Base-by-base conservation (phyloP, 345 rosid genomes). In the Salix viminalis region DNA sequence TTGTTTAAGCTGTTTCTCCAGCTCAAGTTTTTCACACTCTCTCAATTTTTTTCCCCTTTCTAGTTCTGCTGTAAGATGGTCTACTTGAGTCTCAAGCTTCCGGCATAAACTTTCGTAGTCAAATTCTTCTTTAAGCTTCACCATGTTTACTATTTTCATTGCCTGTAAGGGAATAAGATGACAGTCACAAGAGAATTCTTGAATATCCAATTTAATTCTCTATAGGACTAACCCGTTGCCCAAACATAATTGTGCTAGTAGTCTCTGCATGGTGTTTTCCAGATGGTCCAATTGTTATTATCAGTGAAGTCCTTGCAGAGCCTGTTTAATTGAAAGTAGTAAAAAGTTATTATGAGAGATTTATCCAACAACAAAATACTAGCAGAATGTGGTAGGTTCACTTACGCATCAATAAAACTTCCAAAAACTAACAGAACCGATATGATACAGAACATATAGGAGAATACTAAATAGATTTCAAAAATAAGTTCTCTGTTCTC, bases 31-130 rank as follows among this genome's bases (percentile, higher is more conserved):
- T 66, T 89, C 95, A 67, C 44, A 83, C 37, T 85, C 89, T 84
- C 93, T 90, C 79, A 87, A 79, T 73, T 89, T 91, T 66, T 87
- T 86, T 69, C 87, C 90, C 89, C 97, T 91, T 74, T 94, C 98
- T 68, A 88, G 79, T 88, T 94, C 98, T 78, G 91, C 91, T 67
- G 90, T 91, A 78, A 94, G 97, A 76, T 86, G 86, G 82, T 94
- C 97, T 74, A 92, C 88, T 84, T 89, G 97, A 79, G 77, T 80
- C 87, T 88, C 91, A 69, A 92, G 95, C 89, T 89, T 87, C 86
- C 95, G 89, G 80, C 95, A 90, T 71, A 91, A 87, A 84, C 97
- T 89, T 89, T 91, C 97, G 75, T 92, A 94, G 76, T 94, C 98
- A 80, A 88, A 89, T 85, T 94, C 98, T 85, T 92, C 97, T 86